Conservation (phyloP, 805 yeast species). For the Pachysolen tannophilus region DNA sequence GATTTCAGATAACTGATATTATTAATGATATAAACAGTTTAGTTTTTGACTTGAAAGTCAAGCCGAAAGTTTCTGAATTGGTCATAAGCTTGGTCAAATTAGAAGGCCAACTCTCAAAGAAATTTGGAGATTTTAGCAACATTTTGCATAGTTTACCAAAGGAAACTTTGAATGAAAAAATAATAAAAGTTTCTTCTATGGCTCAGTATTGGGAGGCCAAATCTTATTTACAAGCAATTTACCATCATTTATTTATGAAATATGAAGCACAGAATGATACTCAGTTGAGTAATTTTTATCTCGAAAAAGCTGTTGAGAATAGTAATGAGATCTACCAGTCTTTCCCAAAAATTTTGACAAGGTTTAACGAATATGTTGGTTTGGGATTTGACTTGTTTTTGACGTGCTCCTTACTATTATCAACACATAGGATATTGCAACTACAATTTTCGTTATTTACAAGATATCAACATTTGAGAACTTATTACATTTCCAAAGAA, state of each 20-base stretch:
- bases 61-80: slow-evolving; percentile 26
- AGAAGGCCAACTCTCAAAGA: slow-evolving; percentile 20
- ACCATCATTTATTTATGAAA: slow-evolving; percentile 3
- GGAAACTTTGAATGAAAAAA: slow-evolving; percentile 12
- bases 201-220: slow-evolving; percentile 2
- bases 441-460: slow-evolving; percentile 12
- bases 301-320: not conserved
- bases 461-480: slow-evolving; percentile 21
- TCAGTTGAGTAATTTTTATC: not conserved
- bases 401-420: slow-evolving; percentile 17
- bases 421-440: slow-evolving; percentile 7
- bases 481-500: slow-evolving; percentile 10
- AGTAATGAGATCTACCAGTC: slow-evolving; percentile 3
- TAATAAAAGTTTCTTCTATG: slow-evolving; percentile 8
- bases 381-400: slow-evolving; percentile 29
- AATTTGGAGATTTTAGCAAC: slow-evolving; percentile 15
- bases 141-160: slow-evolving; percentile 14
- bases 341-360: slow-evolving; percentile 13
- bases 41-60: slow-evolving; percentile 27
- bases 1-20: not conserved
- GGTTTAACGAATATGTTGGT: slow-evolving; percentile 21
- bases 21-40: slow-evolving; percentile 23
- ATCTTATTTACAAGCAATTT: slow-evolving; percentile 1
- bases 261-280: slow-evolving; percentile 2
- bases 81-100: slow-evolving; percentile 23